Evolutionary conservation across 225 moss, liverwort and hornwort genomes (phyloP), one percentile per base, ranked within the genome.

Genomic region (Sphagnum tenellum): DNA sequence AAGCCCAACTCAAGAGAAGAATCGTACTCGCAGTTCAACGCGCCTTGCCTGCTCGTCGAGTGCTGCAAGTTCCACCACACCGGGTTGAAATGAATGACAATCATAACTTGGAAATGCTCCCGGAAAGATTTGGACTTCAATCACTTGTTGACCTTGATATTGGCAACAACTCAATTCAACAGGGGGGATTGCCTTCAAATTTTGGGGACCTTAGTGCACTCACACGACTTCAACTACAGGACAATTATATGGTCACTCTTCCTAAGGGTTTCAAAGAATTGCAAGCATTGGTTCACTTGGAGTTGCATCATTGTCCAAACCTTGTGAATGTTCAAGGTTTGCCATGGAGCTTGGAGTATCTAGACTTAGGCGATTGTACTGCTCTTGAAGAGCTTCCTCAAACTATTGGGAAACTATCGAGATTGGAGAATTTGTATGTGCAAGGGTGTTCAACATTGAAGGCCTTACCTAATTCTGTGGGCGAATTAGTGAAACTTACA

Each of bases 281-380:
- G 29, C 57, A 50, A 3, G 10, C 5, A 12, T 57, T 64, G 9
- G 7, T 57, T 44, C 5, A 12, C 50, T 64, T 70, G 11, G 49
- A 70, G 57, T 56, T 70, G 1, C 0, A 49, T 45, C 0, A 2
- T 57, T 70, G 63, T 57, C 9, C 13, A 1, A 3, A 58, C 47
- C 60, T 72, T 7, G 13, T 63, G 3, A 48, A 4, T 0, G 48
- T 72, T 49, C 65, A 68, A 63, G 73, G 57, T 8, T 46, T 73
- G 14, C 73, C 67, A 46, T 50, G 8, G 50, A 63, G 73, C 67
- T 45, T 73, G 13, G 46, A 47, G 52, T 14, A 73, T 52, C 67
- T 73, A 0, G 29, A 29, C 29, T 29, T 29, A 29, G 0, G 29
- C 29, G 29, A 29, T 29, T 29, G 29, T 29, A 29, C 29, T 29